Base-by-base conservation (phyloP, 345 rosid genomes). In the Crucihimalaya himalaica region DNA sequence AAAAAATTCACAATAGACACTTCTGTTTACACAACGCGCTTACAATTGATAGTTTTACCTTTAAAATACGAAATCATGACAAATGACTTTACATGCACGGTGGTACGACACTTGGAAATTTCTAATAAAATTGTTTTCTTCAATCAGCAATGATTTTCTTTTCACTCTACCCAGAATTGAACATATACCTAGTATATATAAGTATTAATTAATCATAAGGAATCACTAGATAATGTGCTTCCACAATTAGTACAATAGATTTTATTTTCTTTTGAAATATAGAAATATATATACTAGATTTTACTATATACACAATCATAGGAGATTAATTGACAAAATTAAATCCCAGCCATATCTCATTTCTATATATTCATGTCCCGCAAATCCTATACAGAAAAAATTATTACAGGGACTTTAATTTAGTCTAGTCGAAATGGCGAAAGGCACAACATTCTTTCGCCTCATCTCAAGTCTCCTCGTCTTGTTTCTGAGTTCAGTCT, bases 381-480 rank as follows among this genome's bases (percentile, higher is more conserved):
- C 50, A 16, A 67, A 40, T 13, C 18, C 3, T 13, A 16, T 40
- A 16, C 8, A 37, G 28, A 28, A 42, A 4, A 12, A 18, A 28
- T 10, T 25, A 6, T 18, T 5, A 43, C 4, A 29, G 46, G 8
- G 54, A 20, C 8, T 29, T 53, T 69, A 29, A 40, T 40, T 32
- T 52, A 21, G 16, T 32, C 20, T 12, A 55, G 19, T 18, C 3
- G 12, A 69, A 45, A 70, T 70, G 73, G 35, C 10, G 56, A 31
- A 57, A 70, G 21, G 12, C 15, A n/a, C 46, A 57, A 9, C 16
- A 29, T 56, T 57, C 5, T 15, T 14, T 21, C 15, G 34, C 53
- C 54, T 68, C 31, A 42, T 56, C 43, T 43, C 64, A 69, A 42
- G n/a, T 43, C 64, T 69, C 53, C 28, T 69, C 12, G 53, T 69